Percentiles rank a stretch among this genome's conserved stretches.
Conservation (phyloP, 768 basidiomycete genomes). For the Tephrocybe rancida region DNA sequence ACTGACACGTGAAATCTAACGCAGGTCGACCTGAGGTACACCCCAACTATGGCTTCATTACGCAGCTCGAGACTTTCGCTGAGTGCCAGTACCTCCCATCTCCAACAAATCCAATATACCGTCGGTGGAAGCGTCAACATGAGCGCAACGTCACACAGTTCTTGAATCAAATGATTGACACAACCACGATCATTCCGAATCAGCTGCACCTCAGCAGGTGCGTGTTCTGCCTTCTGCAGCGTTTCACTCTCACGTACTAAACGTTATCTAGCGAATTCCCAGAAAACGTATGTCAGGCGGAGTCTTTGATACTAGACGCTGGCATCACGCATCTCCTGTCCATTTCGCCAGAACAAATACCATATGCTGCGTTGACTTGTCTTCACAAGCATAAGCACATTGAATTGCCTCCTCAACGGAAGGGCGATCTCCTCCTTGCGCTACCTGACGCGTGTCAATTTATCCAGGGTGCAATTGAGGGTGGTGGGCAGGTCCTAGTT, state of each 20-base stretch:
- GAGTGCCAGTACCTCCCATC: conserved; percentile 51
- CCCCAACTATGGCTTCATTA: conserved; percentile 59
- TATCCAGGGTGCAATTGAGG: conserved; percentile 41
- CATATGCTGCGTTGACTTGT: conserved; percentile 28
- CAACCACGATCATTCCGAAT: conserved; percentile 50
- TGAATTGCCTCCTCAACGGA: conserved; percentile 35
- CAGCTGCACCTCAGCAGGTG: conserved; percentile 56
- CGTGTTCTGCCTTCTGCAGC: conserved; percentile 5
- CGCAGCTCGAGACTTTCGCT: conserved; percentile 56
- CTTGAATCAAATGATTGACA: conserved; percentile 53
- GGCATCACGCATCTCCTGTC: conserved; percentile 57
- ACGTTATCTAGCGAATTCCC: conserved; percentile 53
- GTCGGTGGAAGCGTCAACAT: conserved; percentile 59
- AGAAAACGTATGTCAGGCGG: conserved; percentile 48
- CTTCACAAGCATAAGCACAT: conserved; percentile 44
- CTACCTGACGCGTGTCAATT: conserved; percentile 49
- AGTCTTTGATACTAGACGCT: conserved; percentile 51
- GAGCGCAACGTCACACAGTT: conserved; percentile 55
- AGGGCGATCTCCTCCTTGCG: conserved; percentile 43
- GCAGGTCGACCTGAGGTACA: conserved; percentile 39
- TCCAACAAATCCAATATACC: conserved; percentile 45
- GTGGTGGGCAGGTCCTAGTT: conserved; percentile 51
- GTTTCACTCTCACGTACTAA: not conserved
- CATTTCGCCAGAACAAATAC: conserved; percentile 52
- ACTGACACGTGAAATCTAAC: not conserved